These are phyloP conservation scores for Candida argentea DNA, from an alignment of 805 yeast species.

Conservation along the genomic window DNA sequence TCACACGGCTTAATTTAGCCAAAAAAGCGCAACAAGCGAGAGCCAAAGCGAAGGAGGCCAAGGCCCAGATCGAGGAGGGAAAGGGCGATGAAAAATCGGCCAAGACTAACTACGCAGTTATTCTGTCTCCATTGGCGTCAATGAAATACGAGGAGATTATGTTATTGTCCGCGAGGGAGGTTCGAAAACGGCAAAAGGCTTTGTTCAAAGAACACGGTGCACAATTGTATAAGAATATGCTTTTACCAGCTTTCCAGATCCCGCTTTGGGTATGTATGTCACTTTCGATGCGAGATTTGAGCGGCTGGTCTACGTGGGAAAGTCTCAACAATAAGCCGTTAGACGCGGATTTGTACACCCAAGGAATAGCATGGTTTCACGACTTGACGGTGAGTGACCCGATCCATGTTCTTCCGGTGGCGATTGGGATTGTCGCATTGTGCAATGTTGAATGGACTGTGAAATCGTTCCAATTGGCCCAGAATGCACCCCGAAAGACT, in stretches of 20 bases:
- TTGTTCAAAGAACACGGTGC: constrained; percentile 60
- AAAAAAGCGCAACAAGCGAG: constrained; percentile 33
- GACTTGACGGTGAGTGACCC: constrained; percentile 57
- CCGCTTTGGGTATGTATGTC: constrained; percentile 84
- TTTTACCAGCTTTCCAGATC: constrained; percentile 71
- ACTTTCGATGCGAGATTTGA: constrained; percentile 60
- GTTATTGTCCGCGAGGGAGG: constrained; percentile 66
- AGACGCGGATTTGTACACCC: constrained; percentile 40
- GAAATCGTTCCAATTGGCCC: constrained; percentile 47
- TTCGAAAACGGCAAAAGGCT: constrained; percentile 59
- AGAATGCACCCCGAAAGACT: constrained; percentile 29
- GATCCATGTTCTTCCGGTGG: constrained; percentile 53
- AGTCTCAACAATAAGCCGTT: constrained; percentile 33
- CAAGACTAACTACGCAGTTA: constrained; percentile 4
- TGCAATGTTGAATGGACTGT: constrained; percentile 79
- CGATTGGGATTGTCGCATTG: constrained; percentile 60
- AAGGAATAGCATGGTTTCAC: constrained; percentile 52
- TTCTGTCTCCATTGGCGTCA: constrained; percentile 23
- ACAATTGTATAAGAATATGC: constrained; percentile 70
- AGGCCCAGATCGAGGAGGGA: constrained; percentile 6
- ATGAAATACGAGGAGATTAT: constrained; percentile 73
- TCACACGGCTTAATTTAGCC: constrained; percentile 49
- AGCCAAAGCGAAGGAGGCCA: constrained; percentile 9
- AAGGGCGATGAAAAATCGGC: constrained; percentile 1
- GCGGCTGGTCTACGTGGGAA: constrained; percentile 54